Base-by-base conservation (phyloP, 192 early-diverging fungal species). In the Diversispora eburnea region DNA sequence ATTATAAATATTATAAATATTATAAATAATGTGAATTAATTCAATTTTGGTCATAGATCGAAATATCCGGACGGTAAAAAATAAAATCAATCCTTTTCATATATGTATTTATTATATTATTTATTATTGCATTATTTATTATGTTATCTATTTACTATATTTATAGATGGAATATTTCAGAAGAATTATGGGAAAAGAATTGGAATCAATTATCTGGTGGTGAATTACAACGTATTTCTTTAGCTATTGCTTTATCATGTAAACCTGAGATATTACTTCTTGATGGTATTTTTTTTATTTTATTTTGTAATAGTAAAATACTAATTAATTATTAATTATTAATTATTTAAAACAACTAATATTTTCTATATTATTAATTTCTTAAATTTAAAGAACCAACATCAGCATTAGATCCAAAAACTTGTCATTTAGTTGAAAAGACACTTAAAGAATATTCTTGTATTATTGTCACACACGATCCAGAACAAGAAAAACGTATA, bases 201-300 rank as follows among this genome's bases (percentile, higher is more conserved):
- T 96, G 91, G 90, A 84, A 82, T 25, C 88, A 84, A 19, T 77
- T 96, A 13, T 93, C 92, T 15, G 94, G 94, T 42, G 94, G 94
- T 57, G 93, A 96, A 79, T 87, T 88, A 72, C 94, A 96, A 73
- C 87, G 94, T 15, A 85, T 91, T 67, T 82, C 89, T 0, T 76
- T 96, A 25, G 94, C 94, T 0, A 90, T 96, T 66, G 93, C 90
- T 17, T 76, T 93, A 19, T 84, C 93, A 12, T 84, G 88, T 64
- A 85, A 88, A 8, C 92, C 94, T 4, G 82, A 90, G 19, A 81
- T 95, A 41, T 73, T 96, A 69, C 77, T 96, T 25, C 83, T 96
- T 6, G 93, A 96, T 79, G 91, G 90, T 88, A 85, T 64, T 66
- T 51, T 54, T 57, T 25, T 57, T 10, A 22, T 5, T 6, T 9